Evolutionary conservation across 441 rosid species (phyloP).

Genomic region (Aquilaria agallochum): DNA sequence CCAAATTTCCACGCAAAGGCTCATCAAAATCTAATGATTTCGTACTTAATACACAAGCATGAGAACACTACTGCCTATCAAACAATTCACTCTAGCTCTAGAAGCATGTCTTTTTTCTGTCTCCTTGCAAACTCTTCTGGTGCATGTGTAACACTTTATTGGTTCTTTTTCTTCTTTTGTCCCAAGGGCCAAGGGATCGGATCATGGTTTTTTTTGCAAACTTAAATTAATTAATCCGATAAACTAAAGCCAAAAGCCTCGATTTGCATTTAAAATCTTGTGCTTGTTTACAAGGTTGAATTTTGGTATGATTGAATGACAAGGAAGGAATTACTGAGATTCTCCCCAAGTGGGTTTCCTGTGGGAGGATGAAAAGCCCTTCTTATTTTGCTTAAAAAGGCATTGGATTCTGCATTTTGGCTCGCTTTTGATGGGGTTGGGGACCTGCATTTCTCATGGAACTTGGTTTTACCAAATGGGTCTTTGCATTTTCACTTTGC

Average conservation of each 20-base stretch:
- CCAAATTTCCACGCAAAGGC: conserved; percentile 26
- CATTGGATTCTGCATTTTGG: conserved; percentile 22
- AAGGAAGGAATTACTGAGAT: conserved; percentile 44
- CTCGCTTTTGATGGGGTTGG: conserved; percentile 23
- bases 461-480: conserved; percentile 46
- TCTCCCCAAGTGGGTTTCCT: conserved; percentile 17
- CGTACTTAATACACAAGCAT: not conserved
- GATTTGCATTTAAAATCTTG: conserved; percentile 6
- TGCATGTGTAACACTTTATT: too few relatives aligned
- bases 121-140: not conserved
- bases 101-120: conserved; percentile 24
- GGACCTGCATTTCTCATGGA: conserved; percentile 52
- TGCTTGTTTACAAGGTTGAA: conserved; percentile 41
- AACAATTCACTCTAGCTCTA: conserved; percentile 4
- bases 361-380: conserved; percentile 4
- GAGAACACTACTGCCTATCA: conserved; percentile 8
- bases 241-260: conserved; percentile 2
- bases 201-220: too few relatives aligned
- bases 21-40: conserved; percentile 7
- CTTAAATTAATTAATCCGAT: conserved; percentile 1
- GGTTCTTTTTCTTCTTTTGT: too few relatives aligned
- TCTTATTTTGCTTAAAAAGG: conserved; percentile 11
- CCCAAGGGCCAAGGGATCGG: too few relatives aligned
- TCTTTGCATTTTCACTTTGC: conserved; percentile 37
- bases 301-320: conserved; percentile 38